Evolutionary conservation across 2,329 filamentous ascomycete genomes (phyloP).

Genomic region (Monascus ruber): DNA sequence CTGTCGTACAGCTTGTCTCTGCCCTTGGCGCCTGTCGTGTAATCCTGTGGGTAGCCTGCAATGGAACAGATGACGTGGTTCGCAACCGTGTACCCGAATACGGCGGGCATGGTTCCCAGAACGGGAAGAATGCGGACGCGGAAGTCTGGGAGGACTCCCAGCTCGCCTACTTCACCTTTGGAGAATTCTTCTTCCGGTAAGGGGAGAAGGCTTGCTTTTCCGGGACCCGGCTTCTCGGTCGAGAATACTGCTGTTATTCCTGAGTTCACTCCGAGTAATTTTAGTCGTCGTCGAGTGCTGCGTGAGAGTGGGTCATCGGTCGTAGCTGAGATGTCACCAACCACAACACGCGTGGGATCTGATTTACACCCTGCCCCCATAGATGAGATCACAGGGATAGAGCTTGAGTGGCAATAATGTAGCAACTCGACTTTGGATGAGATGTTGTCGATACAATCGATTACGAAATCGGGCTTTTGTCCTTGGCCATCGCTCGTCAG

Average conservation of each 20-base stretch:
- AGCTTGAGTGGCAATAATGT: slow-evolving; percentile 70
- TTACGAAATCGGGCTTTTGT: slow-evolving; percentile 67
- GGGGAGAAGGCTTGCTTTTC: slow-evolving; percentile 81
- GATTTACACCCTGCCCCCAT: slow-evolving; percentile 98
- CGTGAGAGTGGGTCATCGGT: slow-evolving; percentile 83
- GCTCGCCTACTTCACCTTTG: slow-evolving; percentile 74
- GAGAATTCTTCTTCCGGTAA: slow-evolving; percentile 77
- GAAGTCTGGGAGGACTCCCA: slow-evolving; percentile 85
- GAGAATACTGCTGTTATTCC: slow-evolving; percentile 91
- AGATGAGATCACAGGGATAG: slow-evolving; percentile 74
- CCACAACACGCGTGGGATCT: slow-evolving; percentile 67
- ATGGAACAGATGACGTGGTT: slow-evolving; percentile 86
- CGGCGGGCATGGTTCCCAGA: slow-evolving; percentile 89
- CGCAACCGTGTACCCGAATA: slow-evolving; percentile 83
- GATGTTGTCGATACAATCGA: slow-evolving; percentile 98
- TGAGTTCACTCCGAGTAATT: slow-evolving; percentile 62
- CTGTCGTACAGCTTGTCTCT: slow-evolving; percentile 88
- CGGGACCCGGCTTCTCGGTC: slow-evolving; percentile 76
- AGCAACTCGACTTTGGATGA: slow-evolving; percentile 88
- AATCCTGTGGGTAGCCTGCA: slow-evolving; percentile 64
- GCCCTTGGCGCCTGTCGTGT: slow-evolving; percentile 69
- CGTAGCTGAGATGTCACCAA: slow-evolving; percentile 81
- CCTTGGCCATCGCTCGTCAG: slow-evolving; percentile 31
- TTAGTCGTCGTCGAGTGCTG: slow-evolving; percentile 67
- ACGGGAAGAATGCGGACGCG: slow-evolving; percentile 90